Percentiles rank a stretch among this genome's conserved stretches.
Conservation (phyloP, 2,329 filamentous ascomycete genomes). For the Talaromyces sp. region DNA sequence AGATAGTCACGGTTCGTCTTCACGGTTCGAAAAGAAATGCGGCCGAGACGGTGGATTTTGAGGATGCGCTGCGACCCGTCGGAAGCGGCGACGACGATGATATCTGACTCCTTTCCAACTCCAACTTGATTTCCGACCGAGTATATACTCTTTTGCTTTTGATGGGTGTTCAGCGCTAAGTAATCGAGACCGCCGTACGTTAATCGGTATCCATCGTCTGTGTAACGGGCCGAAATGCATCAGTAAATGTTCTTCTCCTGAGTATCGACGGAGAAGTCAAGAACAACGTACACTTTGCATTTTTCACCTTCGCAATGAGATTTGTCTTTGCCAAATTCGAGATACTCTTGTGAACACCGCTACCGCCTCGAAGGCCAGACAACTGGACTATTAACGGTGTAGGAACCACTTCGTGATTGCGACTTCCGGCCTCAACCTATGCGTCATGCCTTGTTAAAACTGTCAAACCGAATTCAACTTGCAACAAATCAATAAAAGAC, state of each 20-base stretch:
- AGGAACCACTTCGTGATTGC: conserved; percentile 95
- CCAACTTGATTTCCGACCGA: conserved; percentile 92
- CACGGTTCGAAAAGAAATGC: conserved; percentile 94
- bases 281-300: conserved; percentile 64
- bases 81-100: conserved; percentile 83
- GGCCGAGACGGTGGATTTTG: conserved; percentile 92
- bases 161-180: conserved; percentile 86
- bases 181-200: conserved; percentile 98
- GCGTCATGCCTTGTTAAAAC: conserved; percentile 29
- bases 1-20: conserved; percentile 96
- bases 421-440: conserved; percentile 87
- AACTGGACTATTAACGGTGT: conserved; percentile 82
- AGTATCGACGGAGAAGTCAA: not conserved
- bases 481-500: conserved; percentile 17
- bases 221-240: conserved; percentile 1
- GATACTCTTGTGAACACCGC: conserved; percentile 78
- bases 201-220: conserved; percentile 87
- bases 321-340: conserved; percentile 86
- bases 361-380: conserved; percentile 70
- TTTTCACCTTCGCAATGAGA: conserved; percentile 87
- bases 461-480: conserved; percentile 25
- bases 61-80: conserved; percentile 73
- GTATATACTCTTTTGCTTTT: conserved; percentile 74
- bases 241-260: not conserved
- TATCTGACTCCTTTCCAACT: conserved; percentile 96